Base-by-base conservation (phyloP, 148 eudicot genomes). In the Limonium bicolor region DNA sequence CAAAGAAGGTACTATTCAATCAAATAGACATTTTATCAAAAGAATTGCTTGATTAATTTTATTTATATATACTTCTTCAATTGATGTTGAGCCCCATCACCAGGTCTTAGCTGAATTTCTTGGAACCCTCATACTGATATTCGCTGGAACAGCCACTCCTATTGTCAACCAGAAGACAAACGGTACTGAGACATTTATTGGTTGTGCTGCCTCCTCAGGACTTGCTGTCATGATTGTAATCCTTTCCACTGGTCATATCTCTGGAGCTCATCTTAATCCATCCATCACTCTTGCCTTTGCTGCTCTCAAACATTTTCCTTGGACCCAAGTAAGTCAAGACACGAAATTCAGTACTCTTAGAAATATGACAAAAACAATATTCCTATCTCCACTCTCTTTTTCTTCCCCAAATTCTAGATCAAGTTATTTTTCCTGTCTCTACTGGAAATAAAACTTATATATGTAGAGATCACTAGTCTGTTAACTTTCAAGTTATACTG, bases 221-320 rank as follows among this genome's bases (percentile, higher is more conserved):
- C 85, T 90, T 6, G 99, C 99, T 0, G 99, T 84, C 25, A 90
- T 90, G 99, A 76, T 78, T 6, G 63, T 90, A 46, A 90, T 90
- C 33, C 74, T 90, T 42, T 61, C 99, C 3, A 90, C 88, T 0
- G 99, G 95, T 9, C 99, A 90, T 54, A 90, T 90, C 48, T 90
- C 99, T 0, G 99, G 99, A 2, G 99, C 99, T 30, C 95, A 90
- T 55, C 77, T 90, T 53, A 90, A 90, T 46, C 99, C 99, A 4
- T 53, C 87, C 1, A 12, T 90, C 68, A 90, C 99, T 41, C 65
- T 90, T 35, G 93, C 93, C 33, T 90, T 90, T 50, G 99, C 99
- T 21, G 72, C 87, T 45, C 85, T 90, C 60, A 73, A 65, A 52
- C 99, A 90, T 68, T 90, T 90, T 59, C 99, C 99, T 16, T 90